A percentile compares a stretch with the other conserved stretches of the same genome.
Evolutionary conservation across 2,329 filamentous ascomycete species (phyloP).

Genomic region (Metarhizium brunneum): DNA sequence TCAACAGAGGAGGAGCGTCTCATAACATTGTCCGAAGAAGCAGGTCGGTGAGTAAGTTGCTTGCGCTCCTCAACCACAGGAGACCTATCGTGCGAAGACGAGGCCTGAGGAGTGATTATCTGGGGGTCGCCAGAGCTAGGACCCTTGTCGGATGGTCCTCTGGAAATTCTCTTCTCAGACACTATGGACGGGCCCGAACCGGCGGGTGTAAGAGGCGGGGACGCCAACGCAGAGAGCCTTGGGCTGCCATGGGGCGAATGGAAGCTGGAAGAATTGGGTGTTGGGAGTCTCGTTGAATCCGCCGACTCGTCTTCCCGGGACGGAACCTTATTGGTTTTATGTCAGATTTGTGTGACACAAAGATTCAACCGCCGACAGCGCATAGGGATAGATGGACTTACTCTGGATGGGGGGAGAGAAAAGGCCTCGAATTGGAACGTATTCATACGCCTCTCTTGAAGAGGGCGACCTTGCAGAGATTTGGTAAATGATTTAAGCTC

Average conservation of each 20-base stretch:
- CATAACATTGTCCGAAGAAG: slow-evolving; percentile 32
- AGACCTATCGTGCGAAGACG: slow-evolving; percentile 43
- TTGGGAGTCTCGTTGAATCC: slow-evolving; percentile 54
- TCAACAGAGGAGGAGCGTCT: slow-evolving; percentile 32
- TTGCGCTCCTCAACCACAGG: slow-evolving; percentile 31
- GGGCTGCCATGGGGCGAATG: slow-evolving; percentile 61
- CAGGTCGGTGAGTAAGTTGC: slow-evolving; percentile 30
- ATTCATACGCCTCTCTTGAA: slow-evolving; percentile 76
- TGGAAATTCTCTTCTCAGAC: slow-evolving; percentile 18
- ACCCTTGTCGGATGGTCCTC: slow-evolving; percentile 27
- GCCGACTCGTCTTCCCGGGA: slow-evolving; percentile 52
- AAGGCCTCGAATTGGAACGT: slow-evolving; percentile 87
- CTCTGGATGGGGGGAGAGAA: slow-evolving; percentile 75
- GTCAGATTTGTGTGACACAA: slow-evolving; percentile 1
- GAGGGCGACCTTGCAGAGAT: slow-evolving; percentile 60
- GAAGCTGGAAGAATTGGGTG: slow-evolving; percentile 54
- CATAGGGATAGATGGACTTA: slow-evolving; percentile 38
- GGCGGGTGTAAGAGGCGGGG: slow-evolving; percentile 81
- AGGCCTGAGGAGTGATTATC: slow-evolving; percentile 62
- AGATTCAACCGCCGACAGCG: slow-evolving; percentile 5
- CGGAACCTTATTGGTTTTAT: slow-evolving; percentile 33
- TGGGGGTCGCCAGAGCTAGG: slow-evolving; percentile 29
- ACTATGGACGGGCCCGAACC: slow-evolving; percentile 46
- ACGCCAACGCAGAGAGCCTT: slow-evolving; percentile 63
- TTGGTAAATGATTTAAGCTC: slow-evolving; percentile 64